Evolutionary conservation across 176 grass and related monocot genomes (phyloP).

Genomic region (Musa beccarii): DNA sequence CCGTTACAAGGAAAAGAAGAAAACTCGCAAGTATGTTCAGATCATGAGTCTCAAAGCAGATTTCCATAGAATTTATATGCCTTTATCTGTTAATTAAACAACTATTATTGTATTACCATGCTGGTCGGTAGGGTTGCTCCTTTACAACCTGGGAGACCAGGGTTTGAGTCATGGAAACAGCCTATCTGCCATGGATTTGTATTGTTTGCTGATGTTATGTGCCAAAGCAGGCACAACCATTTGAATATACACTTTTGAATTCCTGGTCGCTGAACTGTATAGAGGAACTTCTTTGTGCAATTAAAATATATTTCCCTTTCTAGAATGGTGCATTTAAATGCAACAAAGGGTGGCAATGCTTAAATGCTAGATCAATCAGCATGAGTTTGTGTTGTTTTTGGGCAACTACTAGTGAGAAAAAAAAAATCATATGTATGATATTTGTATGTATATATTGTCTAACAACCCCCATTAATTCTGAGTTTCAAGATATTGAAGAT

Average conservation of each 20-base stretch:
- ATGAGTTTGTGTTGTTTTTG: not conserved
- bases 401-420: not conserved
- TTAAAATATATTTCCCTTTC: not conserved
- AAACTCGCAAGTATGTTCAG: constrained; percentile 75
- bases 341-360: not conserved
- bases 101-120: too few species aligned
- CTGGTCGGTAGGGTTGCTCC: too few species aligned
- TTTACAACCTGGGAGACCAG: too few species aligned
- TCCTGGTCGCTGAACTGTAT: not conserved
- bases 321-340: not conserved
- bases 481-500: too few species aligned
- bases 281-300: not conserved
- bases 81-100: not conserved
- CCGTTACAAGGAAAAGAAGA: constrained; percentile 98
- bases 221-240: too few species aligned
- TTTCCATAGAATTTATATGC: not conserved
- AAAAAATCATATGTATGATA: not conserved
- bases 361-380: not conserved
- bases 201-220: too few species aligned
- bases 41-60: not conserved
- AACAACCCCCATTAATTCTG: not conserved
- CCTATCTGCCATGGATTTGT: too few species aligned
- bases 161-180: too few species aligned
- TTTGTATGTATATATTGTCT: not conserved
- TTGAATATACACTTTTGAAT: too few species aligned